Evolutionary conservation across 106 monocot species (phyloP), one percentile per base, ranked within the genome.

Genomic region (Iris macrosiphon): DNA sequence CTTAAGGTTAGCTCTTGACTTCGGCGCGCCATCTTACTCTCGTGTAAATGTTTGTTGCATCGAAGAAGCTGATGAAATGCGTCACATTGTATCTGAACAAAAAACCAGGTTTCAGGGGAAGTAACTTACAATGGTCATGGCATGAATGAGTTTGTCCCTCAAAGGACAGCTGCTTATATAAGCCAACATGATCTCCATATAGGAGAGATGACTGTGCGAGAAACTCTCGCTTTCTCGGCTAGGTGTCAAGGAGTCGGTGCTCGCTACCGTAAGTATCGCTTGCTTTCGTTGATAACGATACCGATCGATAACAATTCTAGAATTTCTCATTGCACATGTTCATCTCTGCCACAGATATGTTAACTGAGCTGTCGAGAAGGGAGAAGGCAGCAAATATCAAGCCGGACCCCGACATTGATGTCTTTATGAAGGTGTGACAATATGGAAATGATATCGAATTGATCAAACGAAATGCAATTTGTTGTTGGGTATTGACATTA

Each of bases 151-250:
- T 71, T 71, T 45, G 63, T 71, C 3, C 63, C 71, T 11, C 44
- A 45, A 16, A 41, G 70, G 14, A 54, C 70, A 14, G 54, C 70
- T 20, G 61, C 70, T 2, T 72, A 72, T 42, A 64, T 72, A 29
- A 64, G 72, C 21, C 72, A 72, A 26, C 31, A 72, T 58, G 72
- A 72, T 57, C 64, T 72, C 14, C 72, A 72, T 21, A 72, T 72
- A 20, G 57, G 54, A 23, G 72, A 72, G 57, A 64, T 72, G 72
- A 72, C 72, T 17, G 72, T 72, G 21, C 46, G 72, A 40, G 72
- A 72, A 26, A 72, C 72, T 1, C 25, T 72, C 15, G 47, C 56
- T 13, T 72, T 72, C 49, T 72, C 72, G 26, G 72, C 72, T 7
- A 57, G 72, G 23, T 72, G 72, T 33, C 72, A 72, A 20, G 72